A percentile compares a stretch with the other conserved stretches of the same genome.
phyloP scores from a whole-genome alignment of 2,329 filamentous ascomycete species.

The Boeremia lycopersici region DNA sequence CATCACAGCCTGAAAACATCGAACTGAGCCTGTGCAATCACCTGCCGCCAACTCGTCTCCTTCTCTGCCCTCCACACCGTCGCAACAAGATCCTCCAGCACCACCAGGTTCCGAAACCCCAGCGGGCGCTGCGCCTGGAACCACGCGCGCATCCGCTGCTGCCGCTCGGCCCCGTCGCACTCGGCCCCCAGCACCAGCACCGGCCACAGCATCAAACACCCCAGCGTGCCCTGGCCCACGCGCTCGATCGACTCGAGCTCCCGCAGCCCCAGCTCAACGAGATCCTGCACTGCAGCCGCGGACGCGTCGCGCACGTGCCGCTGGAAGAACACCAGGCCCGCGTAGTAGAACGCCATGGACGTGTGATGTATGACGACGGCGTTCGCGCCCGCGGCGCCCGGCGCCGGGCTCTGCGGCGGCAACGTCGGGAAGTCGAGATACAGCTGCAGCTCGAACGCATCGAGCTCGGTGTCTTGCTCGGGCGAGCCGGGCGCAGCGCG shows the following conservation, averaged over 20 bases:
- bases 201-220: constrained; percentile 21
- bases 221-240: constrained; percentile 8
- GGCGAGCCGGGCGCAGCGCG: background rate
- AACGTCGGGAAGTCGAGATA: constrained; percentile 16
- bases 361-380: constrained; percentile 13
- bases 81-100: constrained; percentile 12
- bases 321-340: constrained; percentile 18
- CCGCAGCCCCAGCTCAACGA: constrained; percentile 13
- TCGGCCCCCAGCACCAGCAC: constrained; percentile 19
- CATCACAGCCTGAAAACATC: constrained; percentile 17
- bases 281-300: constrained; percentile 11
- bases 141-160: constrained; percentile 11
- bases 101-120: constrained; percentile 15
- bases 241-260: constrained; percentile 18
- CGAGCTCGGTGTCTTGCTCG: constrained; percentile 9
- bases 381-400: background rate
- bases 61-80: constrained; percentile 8
- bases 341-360: constrained; percentile 18
- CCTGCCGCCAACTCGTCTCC: constrained; percentile 5
- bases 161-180: constrained; percentile 1
- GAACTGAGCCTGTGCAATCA: constrained; percentile 10
- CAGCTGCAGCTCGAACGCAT: constrained; percentile 18
- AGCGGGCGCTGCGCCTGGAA: constrained; percentile 14
- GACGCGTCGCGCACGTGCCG: constrained; percentile 6
- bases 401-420: background rate